phyloP scores from a whole-genome alignment of 768 basidiomycete genomes.

The Mycena pura region DNA sequence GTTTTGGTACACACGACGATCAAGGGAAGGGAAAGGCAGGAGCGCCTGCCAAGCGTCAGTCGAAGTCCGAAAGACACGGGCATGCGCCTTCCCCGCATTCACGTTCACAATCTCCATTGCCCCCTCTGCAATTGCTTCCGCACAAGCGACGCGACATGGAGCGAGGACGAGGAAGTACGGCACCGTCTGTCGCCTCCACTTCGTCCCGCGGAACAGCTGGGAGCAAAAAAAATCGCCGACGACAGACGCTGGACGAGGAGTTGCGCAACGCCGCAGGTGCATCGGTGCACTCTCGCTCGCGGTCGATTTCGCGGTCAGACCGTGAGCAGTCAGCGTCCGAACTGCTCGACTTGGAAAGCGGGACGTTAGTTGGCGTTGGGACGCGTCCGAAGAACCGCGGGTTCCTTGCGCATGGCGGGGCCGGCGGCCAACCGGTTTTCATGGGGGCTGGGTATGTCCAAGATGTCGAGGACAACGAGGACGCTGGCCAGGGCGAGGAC shows the following conservation, averaged over 20 bases:
- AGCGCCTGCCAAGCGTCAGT: constrained; percentile 3
- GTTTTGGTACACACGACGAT: constrained; percentile 9
- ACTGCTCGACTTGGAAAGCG: constrained; percentile 54
- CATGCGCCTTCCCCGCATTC: constrained; percentile 15
- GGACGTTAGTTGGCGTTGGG: constrained; percentile 60
- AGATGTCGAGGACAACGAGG: constrained; percentile 50
- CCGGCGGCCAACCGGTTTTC: constrained; percentile 71
- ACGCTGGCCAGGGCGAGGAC: constrained; percentile 21
- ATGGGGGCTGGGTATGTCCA: constrained; percentile 74
- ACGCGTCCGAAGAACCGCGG: constrained; percentile 59
- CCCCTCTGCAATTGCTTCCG: constrained; percentile 1
- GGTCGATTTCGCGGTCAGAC: constrained; percentile 17
- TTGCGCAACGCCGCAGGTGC: constrained; percentile 54
- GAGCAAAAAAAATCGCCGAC: constrained; percentile 34
- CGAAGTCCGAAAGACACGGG: too few relatives aligned
- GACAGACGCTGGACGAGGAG: constrained; percentile 74
- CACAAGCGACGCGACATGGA: background rate
- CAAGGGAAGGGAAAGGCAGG: constrained; percentile 9
- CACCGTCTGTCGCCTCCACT: constrained; percentile 14
- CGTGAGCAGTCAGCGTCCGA: constrained; percentile 45
- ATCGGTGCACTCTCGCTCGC: constrained; percentile 26
- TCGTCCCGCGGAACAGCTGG: constrained; percentile 19
- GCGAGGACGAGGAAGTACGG: constrained; percentile 4
- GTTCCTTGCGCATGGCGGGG: constrained; percentile 79
- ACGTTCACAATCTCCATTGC: constrained; percentile 17